Conservation (phyloP, 257 asterid species). For the Echium plantagineum region DNA sequence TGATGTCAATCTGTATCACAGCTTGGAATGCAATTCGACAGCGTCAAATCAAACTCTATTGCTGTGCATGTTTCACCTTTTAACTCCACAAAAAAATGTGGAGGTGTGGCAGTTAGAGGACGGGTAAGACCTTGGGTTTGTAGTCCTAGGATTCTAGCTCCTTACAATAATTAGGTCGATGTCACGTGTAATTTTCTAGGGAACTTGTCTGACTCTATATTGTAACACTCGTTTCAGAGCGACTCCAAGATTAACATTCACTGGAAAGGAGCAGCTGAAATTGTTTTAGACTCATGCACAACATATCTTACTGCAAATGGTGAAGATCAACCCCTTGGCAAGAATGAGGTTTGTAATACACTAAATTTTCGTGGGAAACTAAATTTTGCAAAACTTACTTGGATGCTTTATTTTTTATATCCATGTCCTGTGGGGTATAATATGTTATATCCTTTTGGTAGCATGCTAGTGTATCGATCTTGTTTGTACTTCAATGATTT, state of each 20-base stretch:
- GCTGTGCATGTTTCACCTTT: conserved; percentile 85
- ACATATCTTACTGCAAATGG: conserved; percentile 51
- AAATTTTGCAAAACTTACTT: not conserved
- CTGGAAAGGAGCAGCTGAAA: conserved; percentile 99
- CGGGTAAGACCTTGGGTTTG: conserved; percentile 26
- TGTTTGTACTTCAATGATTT: not conserved
- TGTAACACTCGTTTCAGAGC: conserved; percentile 29
- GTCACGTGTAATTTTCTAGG: not conserved
- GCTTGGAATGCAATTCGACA: conserved; percentile 86
- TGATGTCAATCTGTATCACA: conserved; percentile 22
- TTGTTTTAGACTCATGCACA: conserved; percentile 59
- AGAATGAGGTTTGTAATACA: conserved; percentile 40
- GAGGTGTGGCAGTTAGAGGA: conserved; percentile 79
- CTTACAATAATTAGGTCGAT: not conserved
- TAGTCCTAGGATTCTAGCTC: not conserved
- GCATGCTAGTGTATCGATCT: too few relatives aligned
- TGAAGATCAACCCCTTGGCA: conserved; percentile 41
- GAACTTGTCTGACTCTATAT: not conserved
- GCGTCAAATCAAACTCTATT: conserved; percentile 63
- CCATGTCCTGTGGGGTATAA: too few relatives aligned
- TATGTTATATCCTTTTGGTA: too few relatives aligned
- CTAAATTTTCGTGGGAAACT: not conserved
- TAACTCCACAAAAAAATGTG: conserved; percentile 87
- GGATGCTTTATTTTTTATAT: too few relatives aligned
- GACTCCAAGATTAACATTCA: conserved; percentile 69